These are phyloP conservation scores for Sisymbrium irio DNA, from an alignment of 345 rosid species.

Conservation along the genomic window DNA sequence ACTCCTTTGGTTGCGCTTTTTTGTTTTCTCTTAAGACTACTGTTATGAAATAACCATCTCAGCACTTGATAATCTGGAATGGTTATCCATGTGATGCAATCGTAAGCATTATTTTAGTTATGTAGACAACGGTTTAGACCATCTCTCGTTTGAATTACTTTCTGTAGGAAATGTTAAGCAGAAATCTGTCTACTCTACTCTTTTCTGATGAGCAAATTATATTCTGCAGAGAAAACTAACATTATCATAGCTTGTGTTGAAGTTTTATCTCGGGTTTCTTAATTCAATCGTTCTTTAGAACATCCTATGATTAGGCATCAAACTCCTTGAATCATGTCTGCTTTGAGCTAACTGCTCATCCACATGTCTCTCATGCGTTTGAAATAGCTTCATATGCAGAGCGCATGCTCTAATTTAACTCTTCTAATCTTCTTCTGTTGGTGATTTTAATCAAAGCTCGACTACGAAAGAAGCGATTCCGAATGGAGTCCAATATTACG, in stretches of 20 bases:
- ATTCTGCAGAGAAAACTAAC: neutral
- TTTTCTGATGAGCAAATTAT: neutral
- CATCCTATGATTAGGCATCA: neutral
- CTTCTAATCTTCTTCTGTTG: conserved; percentile 19
- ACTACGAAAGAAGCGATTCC: conserved; percentile 52
- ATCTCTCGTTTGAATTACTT: neutral
- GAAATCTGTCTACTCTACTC: neutral
- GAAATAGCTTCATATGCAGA: neutral
- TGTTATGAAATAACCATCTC: neutral
- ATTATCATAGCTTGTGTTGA: neutral
- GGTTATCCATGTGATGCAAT: neutral
- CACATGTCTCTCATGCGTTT: neutral
- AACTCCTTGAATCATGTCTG: neutral
- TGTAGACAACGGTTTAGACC: neutral
- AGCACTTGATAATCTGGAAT: neutral
- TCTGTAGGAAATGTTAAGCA: neutral
- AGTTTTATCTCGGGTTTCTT: neutral
- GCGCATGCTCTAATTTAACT: neutral
- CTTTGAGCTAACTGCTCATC: neutral
- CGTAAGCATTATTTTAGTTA: neutral
- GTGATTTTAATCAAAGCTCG: conserved; percentile 58
- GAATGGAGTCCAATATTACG: conserved; percentile 62
- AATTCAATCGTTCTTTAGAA: neutral
- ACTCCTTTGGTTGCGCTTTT: neutral
- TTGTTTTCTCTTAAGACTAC: neutral